phyloP scores from a whole-genome alignment of 2,329 filamentous ascomycete genomes.

The Alternaria gansuensis region DNA sequence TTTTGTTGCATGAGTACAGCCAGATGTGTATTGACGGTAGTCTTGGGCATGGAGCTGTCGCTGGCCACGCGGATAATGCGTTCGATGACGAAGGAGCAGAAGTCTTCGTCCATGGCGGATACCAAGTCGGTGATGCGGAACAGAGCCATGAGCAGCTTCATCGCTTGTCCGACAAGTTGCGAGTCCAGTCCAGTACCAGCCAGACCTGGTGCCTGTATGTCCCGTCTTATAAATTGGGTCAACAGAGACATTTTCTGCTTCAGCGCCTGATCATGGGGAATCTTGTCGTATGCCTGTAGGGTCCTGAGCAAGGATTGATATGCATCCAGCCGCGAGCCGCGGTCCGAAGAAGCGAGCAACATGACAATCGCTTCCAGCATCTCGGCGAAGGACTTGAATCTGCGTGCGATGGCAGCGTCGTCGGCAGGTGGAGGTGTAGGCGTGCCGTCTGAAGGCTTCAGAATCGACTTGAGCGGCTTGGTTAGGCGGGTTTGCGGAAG shows the following conservation, averaged over 20 bases:
- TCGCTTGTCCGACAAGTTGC: slow-evolving; percentile 77
- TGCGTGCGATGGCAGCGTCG: slow-evolving; percentile 56
- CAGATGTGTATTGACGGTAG: slow-evolving; percentile 79
- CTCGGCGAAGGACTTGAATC: slow-evolving; percentile 69
- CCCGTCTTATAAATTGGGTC: slow-evolving; percentile 82
- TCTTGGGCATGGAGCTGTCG: slow-evolving; percentile 74
- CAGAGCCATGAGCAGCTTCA: slow-evolving; percentile 80
- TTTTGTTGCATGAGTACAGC: slow-evolving; percentile 82
- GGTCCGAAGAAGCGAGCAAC: slow-evolving; percentile 78
- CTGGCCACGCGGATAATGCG: slow-evolving; percentile 78
- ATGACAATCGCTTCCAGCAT: slow-evolving; percentile 88
- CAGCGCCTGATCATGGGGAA: slow-evolving; percentile 63
- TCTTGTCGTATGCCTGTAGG: slow-evolving; percentile 80
- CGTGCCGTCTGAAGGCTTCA: slow-evolving; percentile 71
- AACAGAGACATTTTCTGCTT: slow-evolving; percentile 79
- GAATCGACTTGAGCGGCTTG: slow-evolving; percentile 75
- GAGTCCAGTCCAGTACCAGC: slow-evolving; percentile 67
- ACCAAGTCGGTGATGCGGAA: slow-evolving; percentile 77
- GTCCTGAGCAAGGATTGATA: slow-evolving; percentile 81
- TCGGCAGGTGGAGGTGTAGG: slow-evolving; percentile 49
- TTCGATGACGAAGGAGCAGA: slow-evolving; percentile 81
- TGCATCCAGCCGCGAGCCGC: slow-evolving; percentile 79
- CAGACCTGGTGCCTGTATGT: slow-evolving; percentile 71
- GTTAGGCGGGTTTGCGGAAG: slow-evolving; percentile 62
- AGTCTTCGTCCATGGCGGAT: slow-evolving; percentile 76